Evolutionary conservation across 208 protist genomes (phyloP).

Genomic region (Trypanosoma platydactyli): DNA sequence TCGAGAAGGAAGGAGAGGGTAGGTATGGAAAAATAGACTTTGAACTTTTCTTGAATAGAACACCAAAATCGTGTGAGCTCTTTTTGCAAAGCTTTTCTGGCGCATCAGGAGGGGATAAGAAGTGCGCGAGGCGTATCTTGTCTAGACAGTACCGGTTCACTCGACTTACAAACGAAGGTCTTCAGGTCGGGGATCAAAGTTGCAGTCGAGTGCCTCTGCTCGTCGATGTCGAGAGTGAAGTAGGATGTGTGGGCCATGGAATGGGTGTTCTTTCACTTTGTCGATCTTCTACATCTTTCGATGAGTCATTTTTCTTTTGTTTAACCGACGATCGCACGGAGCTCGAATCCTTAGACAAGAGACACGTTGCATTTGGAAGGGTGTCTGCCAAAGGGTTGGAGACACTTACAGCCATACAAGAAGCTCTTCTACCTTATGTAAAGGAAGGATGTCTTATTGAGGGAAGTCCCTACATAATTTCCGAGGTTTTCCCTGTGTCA

Average conservation of each 20-base stretch:
- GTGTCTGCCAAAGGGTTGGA: slow-evolving; percentile 57
- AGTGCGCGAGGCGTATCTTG: slow-evolving; percentile 46
- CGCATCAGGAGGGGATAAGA: slow-evolving; percentile 45
- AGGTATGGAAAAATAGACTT: slow-evolving; percentile 32
- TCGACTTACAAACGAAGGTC: slow-evolving; percentile 55
- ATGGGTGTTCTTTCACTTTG: slow-evolving; percentile 70
- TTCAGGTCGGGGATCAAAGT: slow-evolving; percentile 76
- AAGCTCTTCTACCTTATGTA: slow-evolving; percentile 43
- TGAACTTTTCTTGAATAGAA: slow-evolving; percentile 36
- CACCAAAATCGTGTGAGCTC: slow-evolving; percentile 75
- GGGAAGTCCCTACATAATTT: slow-evolving; percentile 34
- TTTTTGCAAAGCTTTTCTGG: slow-evolving; percentile 52
- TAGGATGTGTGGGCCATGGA: slow-evolving; percentile 50
- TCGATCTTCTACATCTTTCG: slow-evolving; percentile 48
- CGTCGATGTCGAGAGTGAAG: slow-evolving; percentile 61
- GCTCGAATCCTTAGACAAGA: slow-evolving; percentile 68
- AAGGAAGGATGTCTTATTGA: slow-evolving; percentile 52
- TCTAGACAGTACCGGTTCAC: slow-evolving; percentile 61
- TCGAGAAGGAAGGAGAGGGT: slow-evolving; percentile 34
- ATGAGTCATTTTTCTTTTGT: slow-evolving; percentile 85
- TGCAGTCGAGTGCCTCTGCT: slow-evolving; percentile 37
- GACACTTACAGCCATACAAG: slow-evolving; percentile 34
- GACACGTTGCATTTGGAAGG: slow-evolving; percentile 70
- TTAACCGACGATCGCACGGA: slow-evolving; percentile 61
- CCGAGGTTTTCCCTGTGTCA: slow-evolving; percentile 32